Base-by-base conservation (phyloP, 1,284 basidiomycete species). In the Uromyces viciae-fabae region DNA sequence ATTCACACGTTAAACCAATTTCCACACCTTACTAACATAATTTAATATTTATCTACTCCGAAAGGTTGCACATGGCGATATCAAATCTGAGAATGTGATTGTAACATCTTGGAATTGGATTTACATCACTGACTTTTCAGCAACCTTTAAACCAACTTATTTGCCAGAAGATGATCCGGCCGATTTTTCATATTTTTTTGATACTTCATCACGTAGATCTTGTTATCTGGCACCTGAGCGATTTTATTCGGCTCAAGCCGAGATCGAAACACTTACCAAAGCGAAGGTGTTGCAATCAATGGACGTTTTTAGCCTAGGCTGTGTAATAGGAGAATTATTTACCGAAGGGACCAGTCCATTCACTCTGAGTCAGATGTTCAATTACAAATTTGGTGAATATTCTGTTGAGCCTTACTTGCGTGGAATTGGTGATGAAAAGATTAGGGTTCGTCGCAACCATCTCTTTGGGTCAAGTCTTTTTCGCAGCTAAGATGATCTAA, bases 151-250 rank as follows among this genome's bases (percentile, higher is more conserved):
- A 86, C 97, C 95, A 0, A 95, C 94, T 0, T 94, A 91, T 85
- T 90, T 99, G 8, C 97, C 97, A 0, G 90, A 98, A 54, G 94
- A 99, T 85, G 96, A 99, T 85, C 97, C 97, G 0, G 91, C 95
- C 4, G 95, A 98, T 87, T 99, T 98, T 86, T 95, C 94, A 4
- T 97, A 95, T 88, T 99, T 92, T 89, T 99, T 96, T 86, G 97
- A 99, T 86, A 96, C 94, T 1, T 95, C 94, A 11, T 94, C 93
- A 0, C 89, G 94, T 11, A 89, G 97, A 5, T 96, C 94, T 2
- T 99, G 96, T 86, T 98, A 99, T 85, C 88, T 99, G 81, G 97
- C 97, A 0, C 97, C 97, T 0, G 97, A 99, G 84, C 89, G 97
- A 11, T 99, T 99, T 88, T 98, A 93, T 86, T 91, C 92, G 2